A percentile compares a stretch with the other conserved stretches of the same genome.
Evolutionary conservation across 2,329 filamentous ascomycete genomes (phyloP).

Genomic region (Clonostachys rhizophaga): DNA sequence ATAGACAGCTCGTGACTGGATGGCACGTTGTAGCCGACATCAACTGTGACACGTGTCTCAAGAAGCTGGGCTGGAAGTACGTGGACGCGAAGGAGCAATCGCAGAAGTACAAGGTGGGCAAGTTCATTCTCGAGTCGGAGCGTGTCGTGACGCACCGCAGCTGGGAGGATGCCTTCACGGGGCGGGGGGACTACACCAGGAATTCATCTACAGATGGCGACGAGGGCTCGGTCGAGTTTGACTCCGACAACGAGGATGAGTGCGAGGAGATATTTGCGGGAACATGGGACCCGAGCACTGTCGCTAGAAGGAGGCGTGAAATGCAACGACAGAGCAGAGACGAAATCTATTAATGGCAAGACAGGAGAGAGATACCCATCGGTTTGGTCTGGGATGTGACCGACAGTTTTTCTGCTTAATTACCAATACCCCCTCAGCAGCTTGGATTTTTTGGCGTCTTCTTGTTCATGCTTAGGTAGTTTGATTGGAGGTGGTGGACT

Average conservation of each 20-base stretch:
- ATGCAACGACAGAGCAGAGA: not conserved
- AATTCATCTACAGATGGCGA: constrained; percentile 5
- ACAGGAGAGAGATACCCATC: too few species aligned
- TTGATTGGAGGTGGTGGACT: too few species aligned
- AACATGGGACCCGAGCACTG: constrained; percentile 51
- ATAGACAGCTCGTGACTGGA: constrained; percentile 56
- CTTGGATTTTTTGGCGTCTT: too few species aligned
- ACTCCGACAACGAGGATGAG: constrained; percentile 62
- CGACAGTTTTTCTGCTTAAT: too few species aligned
- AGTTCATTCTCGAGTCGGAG: constrained; percentile 62
- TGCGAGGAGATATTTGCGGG: constrained; percentile 63
- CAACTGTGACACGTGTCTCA: constrained; percentile 47
- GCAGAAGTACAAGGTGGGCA: constrained; percentile 65
- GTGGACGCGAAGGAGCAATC: constrained; percentile 53
- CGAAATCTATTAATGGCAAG: not conserved
- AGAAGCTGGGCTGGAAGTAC: constrained; percentile 64
- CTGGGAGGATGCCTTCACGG: constrained; percentile 37
- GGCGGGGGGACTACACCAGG: not conserved
- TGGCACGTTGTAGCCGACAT: constrained; percentile 62
- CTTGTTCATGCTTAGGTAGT: too few species aligned
- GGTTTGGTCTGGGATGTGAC: too few species aligned
- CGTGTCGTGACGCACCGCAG: constrained; percentile 44
- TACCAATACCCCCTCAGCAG: too few species aligned
- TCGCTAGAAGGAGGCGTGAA: constrained; percentile 37
- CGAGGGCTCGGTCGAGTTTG: constrained; percentile 39